These are phyloP conservation scores for Austroboletus niveus DNA, from an alignment of 1,284 basidiomycete genomes.

Conservation along the genomic window DNA sequence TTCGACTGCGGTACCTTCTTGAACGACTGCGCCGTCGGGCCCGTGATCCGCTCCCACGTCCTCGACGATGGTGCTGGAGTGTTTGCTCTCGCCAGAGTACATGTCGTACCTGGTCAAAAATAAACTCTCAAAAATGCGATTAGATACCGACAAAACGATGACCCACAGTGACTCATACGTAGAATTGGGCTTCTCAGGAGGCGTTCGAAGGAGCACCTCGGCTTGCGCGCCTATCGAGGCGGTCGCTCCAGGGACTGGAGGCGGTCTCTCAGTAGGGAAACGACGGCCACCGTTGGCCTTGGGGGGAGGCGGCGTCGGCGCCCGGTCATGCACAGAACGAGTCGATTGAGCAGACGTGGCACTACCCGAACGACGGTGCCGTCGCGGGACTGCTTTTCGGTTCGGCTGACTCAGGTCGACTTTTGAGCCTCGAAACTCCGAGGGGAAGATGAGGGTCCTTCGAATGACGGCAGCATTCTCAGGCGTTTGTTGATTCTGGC, in stretches of 20 bases:
- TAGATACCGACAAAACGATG: constrained; percentile 7
- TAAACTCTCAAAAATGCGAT: constrained; percentile 14
- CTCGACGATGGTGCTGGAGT: constrained; percentile 25
- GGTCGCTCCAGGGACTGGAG: constrained; percentile 69
- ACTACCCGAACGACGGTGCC: constrained; percentile 58
- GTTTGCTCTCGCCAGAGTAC: constrained; percentile 61
- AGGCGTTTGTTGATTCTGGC: constrained; percentile 38
- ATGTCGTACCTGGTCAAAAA: constrained; percentile 64
- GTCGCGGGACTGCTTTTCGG: constrained; percentile 50
- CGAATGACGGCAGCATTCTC: constrained; percentile 57
- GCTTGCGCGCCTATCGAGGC: constrained; percentile 46
- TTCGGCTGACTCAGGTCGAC: constrained; percentile 52
- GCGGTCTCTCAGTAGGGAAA: constrained; percentile 62
- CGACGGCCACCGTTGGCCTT: constrained; percentile 51
- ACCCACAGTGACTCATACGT: constrained; percentile 76
- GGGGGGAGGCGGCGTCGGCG: constrained; percentile 79
- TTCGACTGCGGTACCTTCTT: constrained; percentile 66
- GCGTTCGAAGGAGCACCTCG: constrained; percentile 43
- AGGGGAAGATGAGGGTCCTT: constrained; percentile 74
- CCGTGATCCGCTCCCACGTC: constrained; percentile 25
- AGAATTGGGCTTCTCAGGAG: constrained; percentile 60
- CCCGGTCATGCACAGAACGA: constrained; percentile 74
- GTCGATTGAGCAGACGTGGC: constrained; percentile 48
- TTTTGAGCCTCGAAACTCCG: constrained; percentile 53
- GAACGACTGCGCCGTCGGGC: constrained; percentile 33